Evolutionary conservation across 768 basidiomycete species (phyloP).

Genomic region (Mycena sanguinolenta): DNA sequence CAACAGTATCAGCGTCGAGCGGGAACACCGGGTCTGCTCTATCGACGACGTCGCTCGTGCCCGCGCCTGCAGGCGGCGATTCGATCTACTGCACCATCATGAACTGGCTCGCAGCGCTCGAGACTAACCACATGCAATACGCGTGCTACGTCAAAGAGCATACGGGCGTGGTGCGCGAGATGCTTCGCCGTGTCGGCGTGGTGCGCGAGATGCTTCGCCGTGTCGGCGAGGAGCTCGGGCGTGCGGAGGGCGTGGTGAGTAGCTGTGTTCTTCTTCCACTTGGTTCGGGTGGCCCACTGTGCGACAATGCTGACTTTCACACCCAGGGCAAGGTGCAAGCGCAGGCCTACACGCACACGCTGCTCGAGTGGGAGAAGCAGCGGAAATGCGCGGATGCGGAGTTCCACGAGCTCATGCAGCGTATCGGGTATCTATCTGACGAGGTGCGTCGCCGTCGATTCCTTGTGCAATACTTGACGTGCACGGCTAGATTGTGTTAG

Average conservation of each 20-base stretch:
- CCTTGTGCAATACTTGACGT: background rate
- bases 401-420: conserved; percentile 73
- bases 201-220: conserved; percentile 79
- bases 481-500: conserved; percentile 75
- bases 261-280: conserved; percentile 1
- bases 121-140: conserved; percentile 84
- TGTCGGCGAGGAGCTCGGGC: conserved; percentile 82
- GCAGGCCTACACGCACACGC: conserved; percentile 71
- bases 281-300: background rate
- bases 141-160: conserved; percentile 92
- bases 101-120: conserved; percentile 88
- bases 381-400: conserved; percentile 77
- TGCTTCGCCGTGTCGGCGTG: too few species aligned
- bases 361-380: conserved; percentile 80
- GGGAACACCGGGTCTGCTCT: conserved; percentile 26
- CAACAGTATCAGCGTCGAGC: conserved; percentile 7
- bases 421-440: conserved; percentile 81
- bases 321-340: conserved; percentile 78
- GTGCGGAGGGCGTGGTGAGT: conserved; percentile 82
- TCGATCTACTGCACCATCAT: conserved; percentile 97
- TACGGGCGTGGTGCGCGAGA: too few species aligned
- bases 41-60: conserved; percentile 38
- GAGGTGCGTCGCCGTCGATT: conserved; percentile 78
- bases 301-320: background rate
- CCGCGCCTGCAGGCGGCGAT: conserved; percentile 69